These are phyloP conservation scores for Penstemon barbatus DNA, from an alignment of 257 asterid species.

Conservation along the genomic window DNA sequence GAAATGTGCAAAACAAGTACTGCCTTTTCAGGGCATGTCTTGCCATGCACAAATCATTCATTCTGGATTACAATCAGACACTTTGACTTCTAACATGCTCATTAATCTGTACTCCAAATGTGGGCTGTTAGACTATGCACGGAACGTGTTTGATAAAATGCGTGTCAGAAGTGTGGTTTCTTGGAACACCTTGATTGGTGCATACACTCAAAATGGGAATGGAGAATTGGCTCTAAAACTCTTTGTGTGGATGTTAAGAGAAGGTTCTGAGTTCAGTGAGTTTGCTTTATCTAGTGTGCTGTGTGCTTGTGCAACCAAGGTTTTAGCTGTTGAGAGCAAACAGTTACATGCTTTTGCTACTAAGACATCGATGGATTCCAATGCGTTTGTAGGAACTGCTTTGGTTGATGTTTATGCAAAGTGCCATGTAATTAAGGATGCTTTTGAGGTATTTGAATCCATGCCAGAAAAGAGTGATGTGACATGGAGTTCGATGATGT, in stretches of 20 bases:
- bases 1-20: conserved; percentile 54
- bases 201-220: conserved; percentile 53
- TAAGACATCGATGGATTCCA: conserved; percentile 52
- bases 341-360: conserved; percentile 74
- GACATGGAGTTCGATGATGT: conserved; percentile 94
- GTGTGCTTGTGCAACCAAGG: conserved; percentile 71
- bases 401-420: conserved; percentile 86
- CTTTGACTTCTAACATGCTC: conserved; percentile 68
- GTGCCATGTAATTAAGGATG: conserved; percentile 57
- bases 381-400: conserved; percentile 70
- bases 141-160: conserved; percentile 77
- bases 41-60: conserved; percentile 64
- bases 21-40: conserved; percentile 44
- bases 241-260: conserved; percentile 61
- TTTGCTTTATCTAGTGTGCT: conserved; percentile 74
- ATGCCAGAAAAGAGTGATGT: conserved; percentile 67
- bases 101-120: conserved; percentile 71
- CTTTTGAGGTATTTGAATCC: conserved; percentile 50
- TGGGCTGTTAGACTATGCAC: conserved; percentile 42
- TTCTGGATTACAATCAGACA: conserved; percentile 51
- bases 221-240: conserved; percentile 56
- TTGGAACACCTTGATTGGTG: conserved; percentile 78
- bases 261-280: conserved; percentile 62
- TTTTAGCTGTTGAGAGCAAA: conserved; percentile 59
- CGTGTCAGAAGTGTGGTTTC: conserved; percentile 59